A percentile compares a stretch with the other conserved stretches of the same genome.
Evolutionary conservation across 352 stramenopile genomes (phyloP).

Genomic region (Salisapilia sapeloensis): DNA sequence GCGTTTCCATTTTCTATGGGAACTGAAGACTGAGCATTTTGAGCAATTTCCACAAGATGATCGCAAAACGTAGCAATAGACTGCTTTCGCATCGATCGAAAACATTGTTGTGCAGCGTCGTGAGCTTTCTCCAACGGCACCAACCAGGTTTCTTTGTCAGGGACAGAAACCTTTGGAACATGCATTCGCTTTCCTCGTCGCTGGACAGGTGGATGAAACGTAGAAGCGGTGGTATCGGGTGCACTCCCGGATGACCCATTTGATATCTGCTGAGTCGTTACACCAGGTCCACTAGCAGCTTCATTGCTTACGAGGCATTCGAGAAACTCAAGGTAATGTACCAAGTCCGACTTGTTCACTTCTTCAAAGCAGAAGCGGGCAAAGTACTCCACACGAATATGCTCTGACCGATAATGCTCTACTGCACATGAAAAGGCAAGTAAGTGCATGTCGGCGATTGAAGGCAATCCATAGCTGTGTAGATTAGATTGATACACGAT

Average conservation of each 20-base stretch:
- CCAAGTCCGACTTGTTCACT: conserved; percentile 21
- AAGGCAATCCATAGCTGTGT: conserved; percentile 56
- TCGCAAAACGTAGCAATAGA: conserved; percentile 43
- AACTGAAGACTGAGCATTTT: conserved; percentile 13
- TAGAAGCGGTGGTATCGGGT: conserved; percentile 1
- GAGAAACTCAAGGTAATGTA: conserved; percentile 55
- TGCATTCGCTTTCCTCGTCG: not conserved
- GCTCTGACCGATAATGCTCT: conserved; percentile 40
- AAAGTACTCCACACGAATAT: conserved; percentile 62
- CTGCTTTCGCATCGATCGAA: conserved; percentile 54
- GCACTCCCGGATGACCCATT: conserved; percentile 1
- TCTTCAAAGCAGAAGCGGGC: conserved; percentile 65
- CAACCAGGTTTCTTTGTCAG: conserved; percentile 53
- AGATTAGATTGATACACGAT: conserved; percentile 74
- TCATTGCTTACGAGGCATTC: conserved; percentile 59
- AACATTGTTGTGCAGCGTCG: conserved; percentile 42
- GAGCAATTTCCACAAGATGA: conserved; percentile 17
- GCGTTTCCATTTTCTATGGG: not conserved
- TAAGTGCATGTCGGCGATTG: conserved; percentile 67
- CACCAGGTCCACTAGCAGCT: not conserved
- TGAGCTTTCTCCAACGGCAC: conserved; percentile 47
- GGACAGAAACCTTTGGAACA: conserved; percentile 23
- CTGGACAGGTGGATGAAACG: not conserved
- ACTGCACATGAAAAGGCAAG: conserved; percentile 54
- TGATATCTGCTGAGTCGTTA: conserved; percentile 1